Base-by-base conservation (phyloP, 2,329 filamentous ascomycete species). In the Lecanicillium sp. region DNA sequence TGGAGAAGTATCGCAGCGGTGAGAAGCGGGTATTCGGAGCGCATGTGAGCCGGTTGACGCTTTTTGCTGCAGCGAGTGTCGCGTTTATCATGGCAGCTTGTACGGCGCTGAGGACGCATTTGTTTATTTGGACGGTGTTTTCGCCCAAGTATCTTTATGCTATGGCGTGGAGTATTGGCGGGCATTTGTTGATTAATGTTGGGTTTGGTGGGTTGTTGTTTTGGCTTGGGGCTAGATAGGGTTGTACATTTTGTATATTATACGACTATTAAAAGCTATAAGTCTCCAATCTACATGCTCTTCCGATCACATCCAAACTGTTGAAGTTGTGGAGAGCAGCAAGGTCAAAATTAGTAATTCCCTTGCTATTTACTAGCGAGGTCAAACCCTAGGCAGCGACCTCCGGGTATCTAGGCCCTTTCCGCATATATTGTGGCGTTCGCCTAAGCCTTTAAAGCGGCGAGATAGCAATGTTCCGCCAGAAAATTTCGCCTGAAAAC, bases 111-210 rank as follows among this genome's bases (percentile, higher is more conserved):
- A 70, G 90, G 48, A 87, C 85, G 20, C 92, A 98, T 68, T 60
- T 98, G 42, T 98, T 98, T 57, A 89, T 98, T 45, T 98, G 92
- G 92, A 96, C 90, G 1, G 92, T 98, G 9, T 98, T 98, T 60
- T 94, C 86, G 47, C 92, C 92, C 0, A 98, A 96, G 60, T 96
- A 89, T 59, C 64, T 98, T 48, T 98, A 94, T 58, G 85, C 80
- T 46, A 83, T 92, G 70, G 87, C 83, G 12, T 98, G 92, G 94
- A 79, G 75, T 45, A 54, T 90, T 33, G 85, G 77, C 7, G 86
- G 89, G 65, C 90, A 98, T 73, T 56, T 89, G 44, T 55, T 73
- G 28, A 67, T 90, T 31, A 88, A 90, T 57, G 50, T 89, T 25
- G 65, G 73, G 5, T 48, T 82, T 31, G 79, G 78, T 1, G 69